phyloP scores from a whole-genome alignment of 2,329 filamentous ascomycete species.

The Fusarium temperatum region DNA sequence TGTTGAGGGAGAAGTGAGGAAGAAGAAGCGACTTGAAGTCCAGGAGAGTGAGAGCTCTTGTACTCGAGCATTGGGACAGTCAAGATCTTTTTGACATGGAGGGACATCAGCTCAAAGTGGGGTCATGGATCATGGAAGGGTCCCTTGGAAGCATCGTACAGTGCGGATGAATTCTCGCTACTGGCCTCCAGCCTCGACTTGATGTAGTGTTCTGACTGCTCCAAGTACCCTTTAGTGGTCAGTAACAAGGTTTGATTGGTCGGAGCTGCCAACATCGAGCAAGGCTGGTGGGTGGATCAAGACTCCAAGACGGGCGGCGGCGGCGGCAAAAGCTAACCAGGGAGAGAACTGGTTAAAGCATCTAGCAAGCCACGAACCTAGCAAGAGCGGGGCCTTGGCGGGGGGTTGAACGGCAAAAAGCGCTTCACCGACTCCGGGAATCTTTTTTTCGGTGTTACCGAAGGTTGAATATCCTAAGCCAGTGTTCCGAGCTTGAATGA shows the following conservation, averaged over 20 bases:
- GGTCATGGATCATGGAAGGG: constrained; percentile 12
- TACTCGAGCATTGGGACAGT: constrained; percentile 21
- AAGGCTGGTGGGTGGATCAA: constrained; percentile 36
- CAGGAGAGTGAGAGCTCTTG: constrained; percentile 13
- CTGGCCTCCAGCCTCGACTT: constrained; percentile 5
- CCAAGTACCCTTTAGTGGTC: constrained; percentile 5
- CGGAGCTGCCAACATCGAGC: neutral
- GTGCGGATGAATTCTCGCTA: constrained; percentile 1
- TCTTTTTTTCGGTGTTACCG: constrained; percentile 14
- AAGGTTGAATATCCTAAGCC: neutral
- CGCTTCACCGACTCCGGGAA: constrained; percentile 20
- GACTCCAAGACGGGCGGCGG: constrained; percentile 21
- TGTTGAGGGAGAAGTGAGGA: neutral
- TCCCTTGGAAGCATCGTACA: constrained; percentile 3
- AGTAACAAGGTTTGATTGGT: constrained; percentile 10
- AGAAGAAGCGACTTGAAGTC: neutral
- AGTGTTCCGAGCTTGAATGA: neutral
- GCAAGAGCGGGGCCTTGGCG: constrained; percentile 15
- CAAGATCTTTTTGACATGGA: constrained; percentile 30
- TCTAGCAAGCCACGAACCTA: constrained; percentile 9
- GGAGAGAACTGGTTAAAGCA: constrained; percentile 11
- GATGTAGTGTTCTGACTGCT: constrained; percentile 14
- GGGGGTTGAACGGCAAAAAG: neutral
- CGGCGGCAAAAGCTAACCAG: constrained; percentile 9
- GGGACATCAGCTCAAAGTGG: constrained; percentile 15